Base-by-base conservation (phyloP, 306 rosid species). In the Trifolium dubium region DNA sequence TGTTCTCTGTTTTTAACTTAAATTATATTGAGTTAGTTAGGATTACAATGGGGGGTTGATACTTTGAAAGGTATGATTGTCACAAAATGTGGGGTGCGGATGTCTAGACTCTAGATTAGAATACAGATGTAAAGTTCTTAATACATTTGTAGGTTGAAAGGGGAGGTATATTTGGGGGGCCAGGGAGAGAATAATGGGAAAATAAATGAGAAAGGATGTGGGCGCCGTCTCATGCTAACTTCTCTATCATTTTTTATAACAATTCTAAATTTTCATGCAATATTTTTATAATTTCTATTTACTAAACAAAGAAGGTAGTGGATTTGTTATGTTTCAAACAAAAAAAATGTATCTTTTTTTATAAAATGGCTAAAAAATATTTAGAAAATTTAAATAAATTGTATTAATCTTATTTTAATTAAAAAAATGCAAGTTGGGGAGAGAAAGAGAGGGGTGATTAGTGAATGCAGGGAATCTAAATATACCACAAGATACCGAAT, bases 1-100 rank as follows among this genome's bases (percentile, higher is more conserved):
- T 10, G 47, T 56, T 56, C 76, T 72, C 74, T 66, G 60, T 44
- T 60, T 72, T 30, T 60, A 44, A n/a, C 28, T 49, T 72, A 29
- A 76, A 68, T 61, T 78, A 18, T 78, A n/a, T 49, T 69, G 63
- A 73, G 29, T 31, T 43, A 13, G 67, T 31, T 51, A 47, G 61
- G 40, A 63, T 55, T 77, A 34, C 18, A 67, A 28, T 37, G 46
- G 62, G 61, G 44, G 31, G 53, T 55, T 67, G 73, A 50, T 69
- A 49, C 77, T 51, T 41, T 49, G 23, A 37, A 46, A 59, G 58
- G 41, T 49, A 29, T 28, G 18, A 60, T 12, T 60, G 43, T 46
- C 70, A 75, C 29, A 59, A 35, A 34, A 72, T 60, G 5, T 60
- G 49, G 68, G 32, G 39, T 51, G 67, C 64, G 54, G 72, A 53